These are phyloP conservation scores for Thinopyrum obtusiflorum DNA, from an alignment of 202 grass and related monocot genomes.

Conservation along the genomic window DNA sequence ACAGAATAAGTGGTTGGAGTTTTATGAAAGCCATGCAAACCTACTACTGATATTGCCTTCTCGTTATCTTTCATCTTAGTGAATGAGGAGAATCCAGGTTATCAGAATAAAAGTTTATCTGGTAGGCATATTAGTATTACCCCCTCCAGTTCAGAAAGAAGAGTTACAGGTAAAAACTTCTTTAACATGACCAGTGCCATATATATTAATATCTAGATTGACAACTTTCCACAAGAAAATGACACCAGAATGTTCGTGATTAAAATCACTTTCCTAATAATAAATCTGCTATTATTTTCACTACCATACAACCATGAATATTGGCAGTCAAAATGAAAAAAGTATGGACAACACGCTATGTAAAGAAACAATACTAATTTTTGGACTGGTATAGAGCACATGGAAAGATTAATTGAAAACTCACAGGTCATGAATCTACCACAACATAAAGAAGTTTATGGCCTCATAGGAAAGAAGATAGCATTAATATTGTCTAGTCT, in stretches of 20 bases:
- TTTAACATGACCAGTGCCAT: not conserved
- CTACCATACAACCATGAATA: not conserved
- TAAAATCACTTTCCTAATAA: conserved; percentile 1
- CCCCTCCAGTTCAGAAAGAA: not conserved
- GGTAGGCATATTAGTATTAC: not conserved
- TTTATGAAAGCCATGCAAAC: not conserved
- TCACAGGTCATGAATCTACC: conserved; percentile 1
- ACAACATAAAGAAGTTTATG: not conserved
- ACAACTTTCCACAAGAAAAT: conserved; percentile 7
- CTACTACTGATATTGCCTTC: not conserved
- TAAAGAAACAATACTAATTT: not conserved
- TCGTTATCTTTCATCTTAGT: not conserved
- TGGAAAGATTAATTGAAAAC: not conserved
- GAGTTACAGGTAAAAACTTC: not conserved
- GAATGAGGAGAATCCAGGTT: not conserved
- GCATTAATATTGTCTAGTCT: not conserved
- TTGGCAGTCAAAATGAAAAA: not conserved
- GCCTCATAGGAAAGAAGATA: conserved; percentile 9
- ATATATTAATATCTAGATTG: conserved; percentile 3
- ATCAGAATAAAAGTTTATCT: not conserved
- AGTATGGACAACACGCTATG: not conserved
- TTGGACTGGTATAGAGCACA: not conserved
- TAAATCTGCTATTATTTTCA: not conserved
- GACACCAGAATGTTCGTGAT: not conserved
- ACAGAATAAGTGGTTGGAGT: not conserved